phyloP scores from a whole-genome alignment of 768 basidiomycete genomes.

The Termitomyces sp. region DNA sequence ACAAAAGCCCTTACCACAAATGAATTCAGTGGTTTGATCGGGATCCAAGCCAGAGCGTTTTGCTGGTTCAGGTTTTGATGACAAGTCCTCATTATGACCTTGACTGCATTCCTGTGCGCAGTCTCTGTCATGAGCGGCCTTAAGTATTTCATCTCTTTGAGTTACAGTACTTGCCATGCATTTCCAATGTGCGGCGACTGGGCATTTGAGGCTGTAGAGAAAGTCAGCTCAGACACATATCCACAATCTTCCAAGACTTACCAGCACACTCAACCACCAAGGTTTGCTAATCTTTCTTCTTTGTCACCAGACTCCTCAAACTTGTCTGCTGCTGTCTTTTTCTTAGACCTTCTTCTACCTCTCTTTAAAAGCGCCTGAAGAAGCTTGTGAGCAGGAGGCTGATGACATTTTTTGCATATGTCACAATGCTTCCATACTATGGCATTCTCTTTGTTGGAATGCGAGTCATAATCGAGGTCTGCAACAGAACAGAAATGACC shows the following conservation, averaged over 20 bases:
- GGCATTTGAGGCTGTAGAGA: too few species aligned
- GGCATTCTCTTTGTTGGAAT: slow-evolving; percentile 52
- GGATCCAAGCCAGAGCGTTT: slow-evolving; percentile 42
- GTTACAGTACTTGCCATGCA: slow-evolving; percentile 58
- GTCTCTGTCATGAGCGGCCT: slow-evolving; percentile 54
- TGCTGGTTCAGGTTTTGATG: slow-evolving; percentile 22
- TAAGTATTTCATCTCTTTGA: slow-evolving; percentile 72
- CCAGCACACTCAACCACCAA: slow-evolving; percentile 88
- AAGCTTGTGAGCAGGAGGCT: too few species aligned
- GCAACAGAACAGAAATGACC: too few species aligned
- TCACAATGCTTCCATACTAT: slow-evolving; percentile 53
- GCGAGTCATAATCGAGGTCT: slow-evolving; percentile 41
- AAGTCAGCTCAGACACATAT: neutral
- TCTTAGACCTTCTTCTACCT: too few species aligned
- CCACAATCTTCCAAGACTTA: slow-evolving; percentile 24
- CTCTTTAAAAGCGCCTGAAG: too few species aligned
- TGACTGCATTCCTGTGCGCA: slow-evolving; percentile 28
- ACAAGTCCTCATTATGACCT: too few species aligned
- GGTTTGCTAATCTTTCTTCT: slow-evolving; percentile 30
- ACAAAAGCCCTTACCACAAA: too few species aligned
- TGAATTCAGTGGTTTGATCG: too few species aligned
- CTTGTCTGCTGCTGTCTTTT: too few species aligned
- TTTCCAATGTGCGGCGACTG: slow-evolving; percentile 68
- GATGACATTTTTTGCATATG: slow-evolving; percentile 74
- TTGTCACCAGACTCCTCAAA: too few species aligned